These are phyloP conservation scores for Penicillium ucsense DNA, from an alignment of 495 filamentous ascomycete species.

Conservation along the genomic window DNA sequence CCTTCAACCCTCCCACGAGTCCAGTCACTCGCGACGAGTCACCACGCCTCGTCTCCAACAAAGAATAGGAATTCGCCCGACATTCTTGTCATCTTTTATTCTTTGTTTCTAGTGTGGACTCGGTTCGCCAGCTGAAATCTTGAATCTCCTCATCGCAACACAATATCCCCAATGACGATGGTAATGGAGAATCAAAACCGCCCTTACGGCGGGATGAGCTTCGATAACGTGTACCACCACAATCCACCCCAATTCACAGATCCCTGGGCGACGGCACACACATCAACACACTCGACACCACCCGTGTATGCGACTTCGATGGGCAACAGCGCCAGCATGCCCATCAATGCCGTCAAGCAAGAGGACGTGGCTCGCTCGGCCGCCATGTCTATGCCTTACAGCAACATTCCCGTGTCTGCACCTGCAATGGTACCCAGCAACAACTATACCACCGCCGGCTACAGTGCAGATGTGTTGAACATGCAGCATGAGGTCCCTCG, in stretches of 20 bases:
- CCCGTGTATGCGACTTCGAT: conserved; percentile 48
- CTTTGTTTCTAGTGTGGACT: not conserved
- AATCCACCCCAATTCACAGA: conserved; percentile 82
- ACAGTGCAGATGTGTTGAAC: conserved; percentile 62
- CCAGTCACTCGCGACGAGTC: too few relatives aligned
- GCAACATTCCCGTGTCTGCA: conserved; percentile 59
- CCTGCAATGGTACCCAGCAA: conserved; percentile 60
- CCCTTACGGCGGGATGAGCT: conserved; percentile 68
- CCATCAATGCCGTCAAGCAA: conserved; percentile 44
- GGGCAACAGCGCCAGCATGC: conserved; percentile 46
- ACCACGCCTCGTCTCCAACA: too few relatives aligned
- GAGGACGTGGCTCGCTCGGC: conserved; percentile 50
- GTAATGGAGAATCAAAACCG: conserved; percentile 83
- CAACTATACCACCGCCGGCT: conserved; percentile 56
- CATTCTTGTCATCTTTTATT: too few relatives aligned
- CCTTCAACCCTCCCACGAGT: too few relatives aligned
- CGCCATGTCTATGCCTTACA: conserved; percentile 63
- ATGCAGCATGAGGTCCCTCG: conserved; percentile 58
- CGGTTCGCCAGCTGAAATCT: conserved; percentile 2
- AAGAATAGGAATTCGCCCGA: too few relatives aligned
- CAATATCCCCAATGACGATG: conserved; percentile 59
- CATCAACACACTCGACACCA: conserved; percentile 46
- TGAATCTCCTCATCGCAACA: conserved; percentile 1
- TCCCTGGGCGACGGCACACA: conserved; percentile 59
- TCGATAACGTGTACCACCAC: conserved; percentile 67